Percentiles rank a stretch among this genome's conserved stretches.
Evolutionary conservation across 306 rosid species (phyloP).

Genomic region (Myrica gale): DNA sequence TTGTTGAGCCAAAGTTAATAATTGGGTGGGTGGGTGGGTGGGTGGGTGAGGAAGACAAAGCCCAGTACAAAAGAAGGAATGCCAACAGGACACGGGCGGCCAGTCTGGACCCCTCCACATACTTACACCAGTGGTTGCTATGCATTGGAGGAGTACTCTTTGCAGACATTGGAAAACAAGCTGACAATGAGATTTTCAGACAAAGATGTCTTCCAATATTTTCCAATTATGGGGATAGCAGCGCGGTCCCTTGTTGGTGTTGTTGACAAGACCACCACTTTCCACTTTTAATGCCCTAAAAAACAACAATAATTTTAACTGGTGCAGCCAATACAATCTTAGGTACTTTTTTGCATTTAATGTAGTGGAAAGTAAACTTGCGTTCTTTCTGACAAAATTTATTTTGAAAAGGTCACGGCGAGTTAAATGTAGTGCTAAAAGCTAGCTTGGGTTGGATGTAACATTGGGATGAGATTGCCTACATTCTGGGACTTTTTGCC

Average conservation of each 20-base stretch:
- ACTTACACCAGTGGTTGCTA: conserved; percentile 16
- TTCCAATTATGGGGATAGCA: conserved; percentile 21
- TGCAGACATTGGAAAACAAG: conserved; percentile 2
- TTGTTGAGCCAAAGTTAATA: neutral
- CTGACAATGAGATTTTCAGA: conserved; percentile 26
- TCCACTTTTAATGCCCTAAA: conserved; percentile 3
- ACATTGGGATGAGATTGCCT: conserved; percentile 11
- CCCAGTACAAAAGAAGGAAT: conserved; percentile 33
- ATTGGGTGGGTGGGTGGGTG: neutral
- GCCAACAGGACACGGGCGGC: conserved; percentile 19
- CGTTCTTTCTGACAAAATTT: conserved; percentile 13
- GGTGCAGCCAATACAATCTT: conserved; percentile 7
- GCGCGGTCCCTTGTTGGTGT: neutral
- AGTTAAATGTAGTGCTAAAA: neutral
- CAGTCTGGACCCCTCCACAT: conserved; percentile 35
- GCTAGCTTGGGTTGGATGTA: neutral
- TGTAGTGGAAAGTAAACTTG: neutral
- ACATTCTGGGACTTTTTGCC: neutral
- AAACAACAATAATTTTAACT: neutral
- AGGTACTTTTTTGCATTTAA: conserved; percentile 8
- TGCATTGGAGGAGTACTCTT: neutral
- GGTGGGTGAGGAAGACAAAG: conserved; percentile 23
- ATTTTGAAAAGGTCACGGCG: conserved; percentile 18
- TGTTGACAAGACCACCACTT: conserved; percentile 24
- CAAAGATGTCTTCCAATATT: conserved; percentile 26